These are phyloP conservation scores for Paramecium sexaurelia DNA, from an alignment of 73 alveolate species.

Conservation along the genomic window DNA sequence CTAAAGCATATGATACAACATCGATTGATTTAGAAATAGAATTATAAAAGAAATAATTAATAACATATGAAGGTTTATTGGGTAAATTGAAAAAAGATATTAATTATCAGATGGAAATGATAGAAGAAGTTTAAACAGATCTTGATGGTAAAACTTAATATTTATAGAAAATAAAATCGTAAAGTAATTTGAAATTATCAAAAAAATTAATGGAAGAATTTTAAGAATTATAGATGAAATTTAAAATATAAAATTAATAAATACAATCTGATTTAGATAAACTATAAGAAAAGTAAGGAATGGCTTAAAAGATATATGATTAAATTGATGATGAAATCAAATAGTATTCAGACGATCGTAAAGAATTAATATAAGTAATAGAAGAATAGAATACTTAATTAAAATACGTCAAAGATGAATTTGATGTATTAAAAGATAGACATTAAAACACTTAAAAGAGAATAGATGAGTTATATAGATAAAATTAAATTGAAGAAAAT, in stretches of 20 bases:
- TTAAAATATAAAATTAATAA: not conserved
- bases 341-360: not conserved
- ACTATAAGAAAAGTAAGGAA: not conserved
- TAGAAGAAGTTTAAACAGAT: not conserved
- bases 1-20: not conserved
- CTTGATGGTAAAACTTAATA: not conserved
- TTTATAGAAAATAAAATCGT: not conserved
- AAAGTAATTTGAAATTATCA: not conserved
- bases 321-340: constrained; percentile 28
- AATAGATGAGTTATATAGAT: constrained; percentile 2
- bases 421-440: not conserved
- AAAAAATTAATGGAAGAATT: not conserved
- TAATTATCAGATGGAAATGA: not conserved
- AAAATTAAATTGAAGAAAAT: constrained; percentile 14
- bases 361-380: not conserved
- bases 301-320: not conserved
- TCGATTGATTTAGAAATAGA: constrained; percentile 28
- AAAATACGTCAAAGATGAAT: not conserved
- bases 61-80: not conserved
- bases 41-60: not conserved
- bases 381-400: not conserved
- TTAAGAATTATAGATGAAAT: not conserved
- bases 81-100: not conserved
- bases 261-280: not conserved
- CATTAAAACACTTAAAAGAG: not conserved